A percentile compares a stretch with the other conserved stretches of the same genome.
phyloP scores from a whole-genome alignment of 2,329 filamentous ascomycete species.

The Thelonectria discophora region DNA sequence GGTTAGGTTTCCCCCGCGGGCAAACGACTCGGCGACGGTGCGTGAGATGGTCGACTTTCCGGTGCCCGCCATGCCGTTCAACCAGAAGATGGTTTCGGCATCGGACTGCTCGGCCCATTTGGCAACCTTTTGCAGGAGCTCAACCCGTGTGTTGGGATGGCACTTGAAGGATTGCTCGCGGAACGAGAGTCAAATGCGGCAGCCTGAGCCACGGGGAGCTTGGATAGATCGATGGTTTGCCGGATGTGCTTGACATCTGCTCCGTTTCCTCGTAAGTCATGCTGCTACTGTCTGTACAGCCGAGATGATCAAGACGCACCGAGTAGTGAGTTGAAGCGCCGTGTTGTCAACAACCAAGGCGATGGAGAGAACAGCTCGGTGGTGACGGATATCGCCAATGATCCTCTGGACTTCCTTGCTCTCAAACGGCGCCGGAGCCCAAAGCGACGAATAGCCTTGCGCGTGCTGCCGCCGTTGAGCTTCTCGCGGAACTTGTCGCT shows the following conservation, averaged over 20 bases:
- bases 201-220: slow-evolving; percentile 25
- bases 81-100: slow-evolving; percentile 47
- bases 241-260: slow-evolving; percentile 1
- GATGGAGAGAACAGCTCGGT: background rate
- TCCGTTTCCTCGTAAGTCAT: background rate
- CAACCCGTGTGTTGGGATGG: slow-evolving; percentile 42
- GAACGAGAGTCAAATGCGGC: slow-evolving; percentile 48
- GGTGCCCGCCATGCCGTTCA: slow-evolving; percentile 52
- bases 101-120: slow-evolving; percentile 19
- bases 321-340: background rate
- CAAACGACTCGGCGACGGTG: slow-evolving; percentile 47
- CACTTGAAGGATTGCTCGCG: slow-evolving; percentile 45
- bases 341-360: slow-evolving; percentile 23
- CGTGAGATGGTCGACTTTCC: slow-evolving; percentile 52
- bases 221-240: background rate
- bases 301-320: background rate
- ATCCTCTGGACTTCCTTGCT: slow-evolving; percentile 17
- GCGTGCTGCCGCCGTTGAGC: background rate
- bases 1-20: background rate
- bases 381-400: background rate
- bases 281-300: background rate
- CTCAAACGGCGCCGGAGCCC: slow-evolving; percentile 23
- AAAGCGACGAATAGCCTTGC: slow-evolving; percentile 17
- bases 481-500: background rate
- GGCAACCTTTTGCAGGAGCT: slow-evolving; percentile 40